Percentiles rank a stretch among this genome's conserved stretches.
Evolutionary conservation across 2,329 filamentous ascomycete genomes (phyloP).

Genomic region (Fusarium avenaceum): DNA sequence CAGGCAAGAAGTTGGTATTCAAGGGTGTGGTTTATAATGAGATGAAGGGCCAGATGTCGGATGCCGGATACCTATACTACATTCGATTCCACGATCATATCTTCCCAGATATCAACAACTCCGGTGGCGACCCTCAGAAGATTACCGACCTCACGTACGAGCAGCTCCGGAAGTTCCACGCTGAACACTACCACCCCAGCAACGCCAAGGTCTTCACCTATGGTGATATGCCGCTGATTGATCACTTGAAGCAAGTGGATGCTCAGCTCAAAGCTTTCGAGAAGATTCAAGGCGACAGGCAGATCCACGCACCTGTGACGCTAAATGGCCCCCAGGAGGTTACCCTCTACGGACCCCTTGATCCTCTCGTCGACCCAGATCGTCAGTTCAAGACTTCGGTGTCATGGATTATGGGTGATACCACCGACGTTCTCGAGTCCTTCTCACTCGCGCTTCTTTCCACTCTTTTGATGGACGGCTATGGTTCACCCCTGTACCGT

Average conservation of each 20-base stretch:
- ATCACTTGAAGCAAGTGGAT: conserved; percentile 85
- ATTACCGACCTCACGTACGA: conserved; percentile 96
- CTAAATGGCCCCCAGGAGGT: conserved; percentile 78
- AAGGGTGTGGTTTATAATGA: conserved; percentile 99
- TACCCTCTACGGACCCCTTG: conserved; percentile 82
- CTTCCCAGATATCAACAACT: conserved; percentile 95
- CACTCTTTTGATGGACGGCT: conserved; percentile 89
- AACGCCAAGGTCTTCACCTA: conserved; percentile 98
- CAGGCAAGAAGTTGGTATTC: conserved; percentile 83
- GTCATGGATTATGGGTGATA: conserved; percentile 91
- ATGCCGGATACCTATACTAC: conserved; percentile 95
- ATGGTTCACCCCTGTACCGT: conserved; percentile 92
- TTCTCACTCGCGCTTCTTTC: conserved; percentile 88
- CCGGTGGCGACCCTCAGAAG: conserved; percentile 93
- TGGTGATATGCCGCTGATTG: conserved; percentile 87
- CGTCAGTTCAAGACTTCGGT: conserved; percentile 94
- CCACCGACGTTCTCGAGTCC: conserved; percentile 84
- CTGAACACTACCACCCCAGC: conserved; percentile 95
- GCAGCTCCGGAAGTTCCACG: conserved; percentile 89
- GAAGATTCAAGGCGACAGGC: conserved; percentile 75
- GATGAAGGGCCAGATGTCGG: conserved; percentile 99
- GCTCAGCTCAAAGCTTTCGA: conserved; percentile 80
- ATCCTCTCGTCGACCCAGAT: conserved; percentile 86
- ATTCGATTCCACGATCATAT: conserved; percentile 96
- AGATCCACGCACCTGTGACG: conserved; percentile 82